Base-by-base conservation (phyloP, 2,329 filamentous ascomycete species). In the Sarocladium kiliense region DNA sequence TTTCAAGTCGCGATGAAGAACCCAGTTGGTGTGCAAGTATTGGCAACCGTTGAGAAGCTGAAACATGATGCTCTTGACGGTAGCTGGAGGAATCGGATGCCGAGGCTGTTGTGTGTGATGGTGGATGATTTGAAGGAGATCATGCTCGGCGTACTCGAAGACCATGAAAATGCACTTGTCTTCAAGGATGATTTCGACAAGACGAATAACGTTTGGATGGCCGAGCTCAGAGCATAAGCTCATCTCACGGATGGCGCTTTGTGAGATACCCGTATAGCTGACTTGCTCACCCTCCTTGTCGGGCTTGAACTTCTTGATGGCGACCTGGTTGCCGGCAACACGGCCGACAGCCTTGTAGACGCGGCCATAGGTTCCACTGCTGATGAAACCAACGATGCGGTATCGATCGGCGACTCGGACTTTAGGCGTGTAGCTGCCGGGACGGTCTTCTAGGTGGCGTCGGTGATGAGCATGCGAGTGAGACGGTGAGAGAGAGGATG, bases 151-250 rank as follows among this genome's bases (percentile, higher is more conserved):
- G 70, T 96, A 99, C 71, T 97, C 94, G 64, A 99, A 97, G 2
- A 99, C 92, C 88, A 99, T 99, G 73, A 92, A 99, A 69, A 99
- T 97, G 74, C 92, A 97, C 75, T 97, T 97, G 71, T 96, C 92
- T 73, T 99, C 93, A 2, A 99, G 79, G 64, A 99, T 96, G 65
- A 96, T 97, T 72, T 99, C 94, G 58, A 93, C 85, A 1, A 97
- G 83, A 57, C 88, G 85, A 61, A 99, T 93, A 32, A 99, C 86
- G 68, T 97, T 97, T 56, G 84, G 77, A 69, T 99, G 91, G 57
- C 82, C 85, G 25, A 99, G 80, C 68, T 99, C 94, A 36, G 90
- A 94, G 73, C 94, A 99, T 0, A 99, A 78, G 16, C 93, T 91
- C 91, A 99, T 99, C 71, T 99, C 94, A 54, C 94, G 89, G 61